Base-by-base conservation (phyloP, 2,329 filamentous ascomycete species). In the Exserohilum turcica region DNA sequence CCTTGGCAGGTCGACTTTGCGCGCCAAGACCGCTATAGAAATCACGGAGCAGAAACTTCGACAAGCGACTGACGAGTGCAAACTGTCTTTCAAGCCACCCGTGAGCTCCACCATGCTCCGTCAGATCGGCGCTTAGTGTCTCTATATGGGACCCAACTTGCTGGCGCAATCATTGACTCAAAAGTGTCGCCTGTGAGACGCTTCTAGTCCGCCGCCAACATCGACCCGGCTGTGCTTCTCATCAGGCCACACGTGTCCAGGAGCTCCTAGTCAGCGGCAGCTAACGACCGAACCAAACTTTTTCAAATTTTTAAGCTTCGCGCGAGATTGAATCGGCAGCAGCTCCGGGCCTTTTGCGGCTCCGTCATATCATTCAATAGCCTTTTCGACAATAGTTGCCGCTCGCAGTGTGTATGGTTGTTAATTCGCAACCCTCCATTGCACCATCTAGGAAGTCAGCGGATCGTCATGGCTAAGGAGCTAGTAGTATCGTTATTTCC, bases 51-150 rank as follows among this genome's bases (percentile, higher is more conserved):
- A 40, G 10, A 3, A 40, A 15, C 8, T 9, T 47, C 28, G 35
- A 43, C 45, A 32, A 40, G 44, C 40, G 45, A 39, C 52, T 57
- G 38, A 49, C 40, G 19, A 40, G 24, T 39, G 35, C 16, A 45
- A 24, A 39, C 38, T 46, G 38, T 19, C 21, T 15, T 31, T 21
- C 27, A 54, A 45, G 43, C 58, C 46, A 50, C 39, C 46, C 52
- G 46, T 43, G 31, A n/a, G 32, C 45, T 47, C 47, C 51, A 53
- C 54, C 47, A 52, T 50, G 52, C 48, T 54, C 52, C 46, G 24
- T 19, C 24, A 12, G 43, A 58, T 21, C 35, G 44, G 37, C 21
- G 37, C 28, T 35, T 43, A 32, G 40, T 37, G 46, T 43, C 36
- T 52, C 35, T 27, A 19, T 39, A 24, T 33, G 16, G 24, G n/a